These are phyloP conservation scores for Lunasporangiospora selenospora DNA, from an alignment of 192 early-diverging fungal genomes.

Conservation along the genomic window DNA sequence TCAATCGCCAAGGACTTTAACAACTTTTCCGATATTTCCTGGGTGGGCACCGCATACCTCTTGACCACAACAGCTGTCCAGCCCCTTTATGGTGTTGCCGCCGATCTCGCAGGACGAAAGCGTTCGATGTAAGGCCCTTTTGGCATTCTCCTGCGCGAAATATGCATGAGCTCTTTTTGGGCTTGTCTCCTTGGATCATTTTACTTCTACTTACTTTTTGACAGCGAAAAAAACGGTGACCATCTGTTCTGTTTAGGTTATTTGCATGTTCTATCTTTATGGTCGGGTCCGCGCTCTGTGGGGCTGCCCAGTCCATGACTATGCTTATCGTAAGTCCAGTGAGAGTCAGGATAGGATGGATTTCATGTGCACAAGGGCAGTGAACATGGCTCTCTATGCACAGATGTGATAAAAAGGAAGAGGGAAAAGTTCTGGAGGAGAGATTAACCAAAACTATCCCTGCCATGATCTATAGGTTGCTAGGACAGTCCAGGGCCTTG, in stretches of 20 bases:
- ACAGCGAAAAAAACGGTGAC: too few species aligned
- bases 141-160: too few species aligned
- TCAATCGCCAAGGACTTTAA: slow-evolving; percentile 61
- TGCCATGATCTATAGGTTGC: slow-evolving; percentile 52
- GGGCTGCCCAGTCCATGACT: slow-evolving; percentile 54
- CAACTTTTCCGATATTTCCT: slow-evolving; percentile 67
- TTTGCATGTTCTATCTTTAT: slow-evolving; percentile 60
- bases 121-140: slow-evolving; percentile 25
- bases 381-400: too few species aligned
- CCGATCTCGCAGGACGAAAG: slow-evolving; percentile 29
- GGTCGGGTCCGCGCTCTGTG: slow-evolving; percentile 74
- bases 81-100: slow-evolving; percentile 34
- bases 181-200: too few species aligned
- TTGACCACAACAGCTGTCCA: slow-evolving; percentile 53
- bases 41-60: slow-evolving; percentile 79
- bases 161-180: too few species aligned
- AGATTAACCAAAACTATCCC: slow-evolving; percentile 60
- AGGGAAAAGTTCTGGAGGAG: too few species aligned
- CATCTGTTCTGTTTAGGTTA: too few species aligned
- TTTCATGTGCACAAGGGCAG: too few species aligned
- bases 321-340: slow-evolving; percentile 64
- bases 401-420: too few species aligned
- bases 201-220: too few species aligned
- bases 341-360: too few species aligned
- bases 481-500: slow-evolving; percentile 64